Conservation (phyloP, 1,139 yeast genomes). For the Kurtzmaniella natalensis region DNA sequence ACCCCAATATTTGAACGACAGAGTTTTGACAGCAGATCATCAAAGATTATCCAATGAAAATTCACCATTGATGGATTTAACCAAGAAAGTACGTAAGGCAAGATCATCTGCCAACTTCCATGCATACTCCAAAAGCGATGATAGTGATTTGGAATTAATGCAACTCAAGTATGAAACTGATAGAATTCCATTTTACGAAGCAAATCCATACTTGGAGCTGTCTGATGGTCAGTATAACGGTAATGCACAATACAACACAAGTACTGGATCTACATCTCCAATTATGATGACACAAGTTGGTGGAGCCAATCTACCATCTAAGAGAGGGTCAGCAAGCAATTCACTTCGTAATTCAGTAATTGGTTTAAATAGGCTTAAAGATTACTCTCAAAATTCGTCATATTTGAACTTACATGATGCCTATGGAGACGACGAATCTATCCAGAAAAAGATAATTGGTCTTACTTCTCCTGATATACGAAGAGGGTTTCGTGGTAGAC, state of each 20-base stretch:
- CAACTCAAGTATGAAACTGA: slow-evolving; percentile 20
- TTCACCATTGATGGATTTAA: neutral
- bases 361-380: slow-evolving; percentile 39
- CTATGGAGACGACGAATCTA: slow-evolving; percentile 9
- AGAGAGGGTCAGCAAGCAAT: slow-evolving; percentile 22
- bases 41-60: no score
- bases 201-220: slow-evolving; percentile 26
- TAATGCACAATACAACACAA: neutral
- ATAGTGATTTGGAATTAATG: neutral
- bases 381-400: slow-evolving; percentile 19
- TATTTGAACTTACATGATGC: slow-evolving; percentile 17
- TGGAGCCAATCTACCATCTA: slow-evolving; percentile 32
- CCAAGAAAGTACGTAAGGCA: slow-evolving; percentile 24
- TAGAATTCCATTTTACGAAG: slow-evolving; percentile 19
- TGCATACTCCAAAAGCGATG: slow-evolving; percentile 6
- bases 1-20: no score
- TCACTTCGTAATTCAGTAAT: slow-evolving; percentile 33
- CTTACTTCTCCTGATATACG: slow-evolving; percentile 17
- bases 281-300: neutral
- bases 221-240: neutral
- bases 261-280: neutral
- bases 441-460: slow-evolving; percentile 7
- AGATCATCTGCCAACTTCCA: slow-evolving; percentile 34
- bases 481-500: slow-evolving; percentile 8
- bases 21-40: no score